phyloP scores from a whole-genome alignment of 2,329 filamentous ascomycete genomes.

The Apiospora pterosperma region DNA sequence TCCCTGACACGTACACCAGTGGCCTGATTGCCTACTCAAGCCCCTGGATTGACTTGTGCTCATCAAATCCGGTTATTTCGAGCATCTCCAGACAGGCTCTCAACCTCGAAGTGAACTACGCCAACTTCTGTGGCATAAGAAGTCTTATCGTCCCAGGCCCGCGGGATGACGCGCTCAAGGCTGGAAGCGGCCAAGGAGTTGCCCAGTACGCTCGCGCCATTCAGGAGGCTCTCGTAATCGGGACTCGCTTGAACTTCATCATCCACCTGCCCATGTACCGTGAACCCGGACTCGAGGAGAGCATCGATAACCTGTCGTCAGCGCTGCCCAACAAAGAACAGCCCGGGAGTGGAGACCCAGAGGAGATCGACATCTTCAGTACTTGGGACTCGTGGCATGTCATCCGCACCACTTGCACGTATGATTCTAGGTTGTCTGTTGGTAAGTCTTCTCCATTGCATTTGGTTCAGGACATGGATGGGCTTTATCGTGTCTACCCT shows the following conservation, averaged over 20 bases:
- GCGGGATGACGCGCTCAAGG: conserved; percentile 54
- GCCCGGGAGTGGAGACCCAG: conserved; percentile 10
- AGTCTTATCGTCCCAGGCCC: conserved; percentile 83
- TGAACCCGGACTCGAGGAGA: conserved; percentile 57
- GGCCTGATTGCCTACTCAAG: conserved; percentile 79
- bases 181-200: conserved; percentile 48
- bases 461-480: not conserved
- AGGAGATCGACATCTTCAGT: conserved; percentile 67
- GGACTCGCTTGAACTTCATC: conserved; percentile 73
- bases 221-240: conserved; percentile 72
- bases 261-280: conserved; percentile 83
- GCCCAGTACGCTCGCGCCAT: conserved; percentile 81
- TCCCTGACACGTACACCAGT: conserved; percentile 64
- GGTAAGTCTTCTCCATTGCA: conserved; percentile 55
- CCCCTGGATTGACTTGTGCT: conserved; percentile 89
- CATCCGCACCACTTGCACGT: conserved; percentile 81
- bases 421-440: conserved; percentile 75
- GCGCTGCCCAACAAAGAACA: conserved; percentile 26
- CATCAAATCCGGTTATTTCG: conserved; percentile 75
- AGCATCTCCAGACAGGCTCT: conserved; percentile 87
- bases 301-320: conserved; percentile 47
- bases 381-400: conserved; percentile 94
- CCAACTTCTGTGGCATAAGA: conserved; percentile 87
- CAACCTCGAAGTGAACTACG: conserved; percentile 88
- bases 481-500: not conserved